Percentiles rank a stretch among this genome's conserved stretches.
Conservation (phyloP, 305 asterid genomes). For the Solanum hybrid region DNA sequence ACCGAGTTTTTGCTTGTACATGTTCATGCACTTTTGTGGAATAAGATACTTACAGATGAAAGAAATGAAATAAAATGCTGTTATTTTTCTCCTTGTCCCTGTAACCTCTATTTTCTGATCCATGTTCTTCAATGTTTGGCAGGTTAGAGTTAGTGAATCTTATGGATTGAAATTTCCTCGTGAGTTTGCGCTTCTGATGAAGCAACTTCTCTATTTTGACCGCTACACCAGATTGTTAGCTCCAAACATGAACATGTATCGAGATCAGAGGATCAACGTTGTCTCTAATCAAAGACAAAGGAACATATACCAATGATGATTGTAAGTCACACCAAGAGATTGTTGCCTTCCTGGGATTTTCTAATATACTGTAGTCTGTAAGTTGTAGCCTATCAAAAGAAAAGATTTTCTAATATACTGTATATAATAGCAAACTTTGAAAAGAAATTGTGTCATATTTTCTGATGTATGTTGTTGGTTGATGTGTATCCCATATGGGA, state of each 20-base stretch:
- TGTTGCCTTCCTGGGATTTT: background rate
- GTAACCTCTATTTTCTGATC: conserved; percentile 3
- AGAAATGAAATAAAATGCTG: background rate
- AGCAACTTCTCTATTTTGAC: conserved; percentile 89
- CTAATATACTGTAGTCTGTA: background rate
- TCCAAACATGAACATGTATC: conserved; percentile 89
- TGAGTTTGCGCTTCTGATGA: conserved; percentile 94
- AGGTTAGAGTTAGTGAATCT: conserved; percentile 95
- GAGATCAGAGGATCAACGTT: conserved; percentile 79
- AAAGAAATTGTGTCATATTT: background rate
- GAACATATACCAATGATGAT: conserved; percentile 28
- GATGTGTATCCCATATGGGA: too few relatives aligned
- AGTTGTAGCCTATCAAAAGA: background rate
- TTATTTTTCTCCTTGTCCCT: background rate
- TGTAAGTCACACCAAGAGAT: background rate
- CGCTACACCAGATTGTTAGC: conserved; percentile 89
- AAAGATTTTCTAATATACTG: background rate
- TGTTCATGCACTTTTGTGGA: background rate
- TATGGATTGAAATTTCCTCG: conserved; percentile 92
- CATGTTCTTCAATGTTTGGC: conserved; percentile 2
- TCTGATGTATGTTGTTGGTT: background rate
- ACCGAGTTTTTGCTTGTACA: background rate
- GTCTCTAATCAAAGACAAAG: conserved; percentile 40
- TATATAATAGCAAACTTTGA: conserved; percentile 4
- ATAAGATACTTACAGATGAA: background rate